Base-by-base conservation (phyloP, 306 rosid species). In the Casuarina equisetifolia region DNA sequence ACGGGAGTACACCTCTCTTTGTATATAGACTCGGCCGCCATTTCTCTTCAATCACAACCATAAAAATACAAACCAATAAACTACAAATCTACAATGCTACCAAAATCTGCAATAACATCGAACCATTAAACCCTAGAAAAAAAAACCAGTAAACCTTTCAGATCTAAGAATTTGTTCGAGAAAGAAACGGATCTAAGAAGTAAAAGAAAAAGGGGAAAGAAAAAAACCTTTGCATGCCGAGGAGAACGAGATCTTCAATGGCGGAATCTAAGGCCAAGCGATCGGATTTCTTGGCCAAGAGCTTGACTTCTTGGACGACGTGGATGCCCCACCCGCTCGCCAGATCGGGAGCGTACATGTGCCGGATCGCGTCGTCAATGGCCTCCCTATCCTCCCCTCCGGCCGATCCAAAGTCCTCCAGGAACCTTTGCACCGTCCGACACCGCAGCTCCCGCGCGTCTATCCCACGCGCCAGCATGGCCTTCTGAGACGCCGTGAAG, bases 301-400 rank as follows among this genome's bases (percentile, higher is more conserved):
- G 82, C 84, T 92, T 95, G 79, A 95, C 92, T 90, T 95, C 98
- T 84, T 95, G 98, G 69, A 92, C 96, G 17, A 95, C 90, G 61
- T 95, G 97, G 50, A 95, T 85, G 42, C 98, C 98, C 98, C 98
- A 95, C 55, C 98, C 97, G 49, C 78, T 83, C 74, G 52, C 88
- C 83, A 95, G 97, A 95, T 95, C 98, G 32, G 98, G 97, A 54
- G 91, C 84, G 80, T 92, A 95, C 90, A 95, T 89, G 69, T 95
- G 95, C 82, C 90, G 79, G 68, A 92, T 89, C 64, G 88, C 98
- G 36, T 81, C 93, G 46, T 84, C 84, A 46, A 91, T 89, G 74
- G 59, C 82, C 62, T 87, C 90, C 15, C 61, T 82, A 82, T 90
- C 97, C 79, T 80, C 89, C 57, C 52, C 64, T 36, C 70, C 68